These are phyloP conservation scores for Solanum aculeatissimum DNA, from an alignment of 305 asterid species.

Conservation along the genomic window DNA sequence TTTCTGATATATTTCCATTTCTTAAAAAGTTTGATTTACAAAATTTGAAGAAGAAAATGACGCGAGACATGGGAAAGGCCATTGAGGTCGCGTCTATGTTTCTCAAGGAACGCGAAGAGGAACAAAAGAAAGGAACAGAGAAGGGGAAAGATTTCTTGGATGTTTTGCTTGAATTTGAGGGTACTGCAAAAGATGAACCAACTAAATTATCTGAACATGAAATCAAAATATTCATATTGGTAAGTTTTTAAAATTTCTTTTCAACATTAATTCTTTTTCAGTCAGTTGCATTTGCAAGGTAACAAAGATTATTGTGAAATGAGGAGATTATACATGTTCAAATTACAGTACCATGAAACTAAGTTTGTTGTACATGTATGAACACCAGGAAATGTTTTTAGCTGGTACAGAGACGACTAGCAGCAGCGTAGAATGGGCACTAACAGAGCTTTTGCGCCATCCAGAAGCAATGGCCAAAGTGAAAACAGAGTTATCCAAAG, in stretches of 20 bases:
- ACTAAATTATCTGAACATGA: conserved; percentile 22
- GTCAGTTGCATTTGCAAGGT: no score
- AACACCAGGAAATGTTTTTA: conserved; percentile 5
- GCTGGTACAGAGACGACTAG: conserved; percentile 7
- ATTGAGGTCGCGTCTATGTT: background rate
- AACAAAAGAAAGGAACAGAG: background rate
- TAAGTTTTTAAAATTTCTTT: no score
- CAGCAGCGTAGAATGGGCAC: conserved; percentile 11
- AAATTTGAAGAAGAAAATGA: background rate
- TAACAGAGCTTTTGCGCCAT: background rate
- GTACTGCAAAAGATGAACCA: conserved; percentile 18
- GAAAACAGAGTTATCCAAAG: background rate
- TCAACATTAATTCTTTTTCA: no score
- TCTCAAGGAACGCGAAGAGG: background rate
- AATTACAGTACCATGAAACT: background rate
- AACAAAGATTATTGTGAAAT: no score
- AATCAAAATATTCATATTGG: conserved; percentile 35
- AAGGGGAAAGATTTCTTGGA: conserved; percentile 38
- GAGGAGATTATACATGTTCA: no score
- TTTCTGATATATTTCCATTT: background rate
- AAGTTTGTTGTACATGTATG: background rate
- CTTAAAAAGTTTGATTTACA: background rate
- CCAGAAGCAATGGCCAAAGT: background rate
- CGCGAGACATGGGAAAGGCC: background rate
- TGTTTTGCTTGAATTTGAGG: conserved; percentile 30